Conservation (phyloP, 495 filamentous ascomycete genomes). For the Thermothielavioides terrestris region DNA sequence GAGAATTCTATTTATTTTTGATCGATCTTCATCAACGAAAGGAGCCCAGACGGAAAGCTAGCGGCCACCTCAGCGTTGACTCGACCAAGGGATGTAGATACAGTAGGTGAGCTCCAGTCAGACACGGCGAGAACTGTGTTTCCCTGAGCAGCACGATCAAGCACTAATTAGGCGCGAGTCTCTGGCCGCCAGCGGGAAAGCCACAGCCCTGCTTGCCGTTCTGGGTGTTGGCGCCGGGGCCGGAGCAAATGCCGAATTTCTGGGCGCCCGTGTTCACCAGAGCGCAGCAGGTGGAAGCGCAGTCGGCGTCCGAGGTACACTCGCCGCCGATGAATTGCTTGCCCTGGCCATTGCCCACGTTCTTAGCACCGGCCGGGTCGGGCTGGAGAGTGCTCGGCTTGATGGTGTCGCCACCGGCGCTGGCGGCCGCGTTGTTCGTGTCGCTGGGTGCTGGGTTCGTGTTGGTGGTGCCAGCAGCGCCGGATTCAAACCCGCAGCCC, state of each 20-base stretch:
- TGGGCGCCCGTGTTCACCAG: slow-evolving; percentile 19
- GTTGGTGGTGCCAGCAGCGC: neutral
- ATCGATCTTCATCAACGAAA: too few species aligned
- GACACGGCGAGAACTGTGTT: too few species aligned
- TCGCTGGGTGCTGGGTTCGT: neutral
- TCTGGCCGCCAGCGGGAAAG: slow-evolving; percentile 22
- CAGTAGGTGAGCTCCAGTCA: too few species aligned
- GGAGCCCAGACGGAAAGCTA: too few species aligned
- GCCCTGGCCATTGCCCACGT: slow-evolving; percentile 20
- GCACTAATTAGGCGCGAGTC: neutral
- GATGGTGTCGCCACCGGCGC: slow-evolving; percentile 1
- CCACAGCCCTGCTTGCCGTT: slow-evolving; percentile 42
- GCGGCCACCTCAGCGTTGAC: too few species aligned
- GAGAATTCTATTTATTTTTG: too few species aligned
- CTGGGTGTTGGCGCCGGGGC: slow-evolving; percentile 30
- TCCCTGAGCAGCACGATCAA: too few species aligned
- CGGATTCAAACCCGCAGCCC: slow-evolving; percentile 22
- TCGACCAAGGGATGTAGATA: too few species aligned
- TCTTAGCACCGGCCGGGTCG: slow-evolving; percentile 17
- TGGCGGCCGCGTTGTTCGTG: neutral
- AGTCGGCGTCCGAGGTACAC: slow-evolving; percentile 20
- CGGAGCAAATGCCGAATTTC: slow-evolving; percentile 32
- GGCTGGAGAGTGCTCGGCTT: slow-evolving; percentile 14
- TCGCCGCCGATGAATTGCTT: slow-evolving; percentile 23
- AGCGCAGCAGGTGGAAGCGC: slow-evolving; percentile 21